Base-by-base conservation (phyloP, 805 yeast genomes). In the Yarrowia sp. region DNA sequence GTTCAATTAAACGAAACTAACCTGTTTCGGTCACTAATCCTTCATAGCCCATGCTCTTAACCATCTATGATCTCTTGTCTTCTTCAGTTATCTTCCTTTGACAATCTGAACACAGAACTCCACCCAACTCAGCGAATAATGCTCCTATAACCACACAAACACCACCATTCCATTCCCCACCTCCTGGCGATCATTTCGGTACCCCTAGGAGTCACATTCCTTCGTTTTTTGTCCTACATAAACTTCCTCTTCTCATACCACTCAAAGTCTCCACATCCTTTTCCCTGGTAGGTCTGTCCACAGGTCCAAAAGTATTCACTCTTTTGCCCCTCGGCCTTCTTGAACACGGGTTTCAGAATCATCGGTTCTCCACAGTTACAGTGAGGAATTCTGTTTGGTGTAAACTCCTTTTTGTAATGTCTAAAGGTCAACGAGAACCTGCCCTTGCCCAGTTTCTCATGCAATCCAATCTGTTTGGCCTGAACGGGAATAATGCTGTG, bases 301-400 rank as follows among this genome's bases (percentile, higher is more conserved):
- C 95, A 89, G 72, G 82, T 80, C 93, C 94, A 89, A 26, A 87
- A 83, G 73, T 89, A 89, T 67, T 81, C 81, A 5, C 90, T 90
- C 69, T 86, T 78, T 11, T 79, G 78, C 12, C 76, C 73, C 3
- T 58, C 71, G 1, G 81, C 79, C 10, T 80, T 79, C 70, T 84
- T 85, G 71, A 77, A 84, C 38, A 89, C 80, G 68, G 91, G 79
- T 58, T 92, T 79, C 22, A 90, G 75, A 9, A 82, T 76, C 90
- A 87, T 87, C 0, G 81, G 72, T 3, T 76, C 70, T 5, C 74
- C 73, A 70, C 83, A 81, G 11, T 70, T 77, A 79, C 91, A 88
- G 72, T 72, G 76, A 70, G 79, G 80, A 14, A 71, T 75, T 72
- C 72, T 86, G 77, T 70, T 75, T 70, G 63, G 70, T 0, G 75